These are phyloP conservation scores for Scutellaria minor DNA, from an alignment of 257 asterid species.

Conservation along the genomic window DNA sequence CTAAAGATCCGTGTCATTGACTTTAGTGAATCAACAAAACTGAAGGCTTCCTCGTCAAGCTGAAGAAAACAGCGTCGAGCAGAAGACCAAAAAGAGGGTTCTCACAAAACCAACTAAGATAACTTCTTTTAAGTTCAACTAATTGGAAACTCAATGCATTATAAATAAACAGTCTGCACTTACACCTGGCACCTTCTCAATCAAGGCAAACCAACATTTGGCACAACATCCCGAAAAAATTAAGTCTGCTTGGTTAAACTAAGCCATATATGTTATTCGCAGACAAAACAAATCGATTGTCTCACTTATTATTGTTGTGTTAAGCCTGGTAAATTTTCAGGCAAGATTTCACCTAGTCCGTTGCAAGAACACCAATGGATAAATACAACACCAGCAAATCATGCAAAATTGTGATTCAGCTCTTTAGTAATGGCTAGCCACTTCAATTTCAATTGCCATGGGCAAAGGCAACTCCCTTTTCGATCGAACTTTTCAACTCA, in stretches of 20 bases:
- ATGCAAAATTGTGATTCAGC: constrained; percentile 39
- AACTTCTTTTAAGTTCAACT: too few relatives aligned
- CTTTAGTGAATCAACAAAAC: too few relatives aligned
- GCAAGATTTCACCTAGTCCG: constrained; percentile 2
- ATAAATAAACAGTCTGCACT: background rate
- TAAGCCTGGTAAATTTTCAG: constrained; percentile 5
- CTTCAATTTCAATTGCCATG: constrained; percentile 42
- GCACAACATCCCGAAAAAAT: background rate
- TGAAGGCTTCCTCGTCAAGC: too few relatives aligned
- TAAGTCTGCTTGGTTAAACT: too few relatives aligned
- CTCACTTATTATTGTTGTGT: constrained; percentile 13
- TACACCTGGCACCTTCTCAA: background rate
- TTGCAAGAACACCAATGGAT: background rate
- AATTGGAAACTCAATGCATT: too few relatives aligned
- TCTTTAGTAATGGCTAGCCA: background rate
- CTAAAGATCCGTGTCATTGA: too few relatives aligned
- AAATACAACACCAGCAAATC: constrained; percentile 20
- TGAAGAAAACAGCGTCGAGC: too few relatives aligned
- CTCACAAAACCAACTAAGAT: too few relatives aligned
- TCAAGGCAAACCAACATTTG: background rate
- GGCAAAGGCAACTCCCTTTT: constrained; percentile 73
- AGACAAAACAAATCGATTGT: constrained; percentile 3
- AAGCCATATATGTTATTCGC: background rate
- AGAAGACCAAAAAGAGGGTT: too few relatives aligned
- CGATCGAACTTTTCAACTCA: constrained; percentile 68